Base-by-base conservation (phyloP, 768 basidiomycete genomes). In the Russula virescens region DNA sequence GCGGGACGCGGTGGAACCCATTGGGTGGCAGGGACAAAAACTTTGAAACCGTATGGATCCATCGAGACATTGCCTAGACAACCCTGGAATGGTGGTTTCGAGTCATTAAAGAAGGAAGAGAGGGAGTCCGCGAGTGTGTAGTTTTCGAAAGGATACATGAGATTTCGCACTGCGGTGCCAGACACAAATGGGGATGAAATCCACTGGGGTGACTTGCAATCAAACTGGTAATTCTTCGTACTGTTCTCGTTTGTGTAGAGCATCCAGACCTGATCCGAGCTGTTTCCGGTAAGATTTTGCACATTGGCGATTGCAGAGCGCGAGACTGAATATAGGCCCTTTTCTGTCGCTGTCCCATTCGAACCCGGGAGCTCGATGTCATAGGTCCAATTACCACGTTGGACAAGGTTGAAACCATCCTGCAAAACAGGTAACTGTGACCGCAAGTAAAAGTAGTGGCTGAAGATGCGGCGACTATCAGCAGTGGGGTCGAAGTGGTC, bases 401-500 rank as follows among this genome's bases (percentile, higher is more conserved):
- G 85, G 18, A 87, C 86, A n/a, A 96, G 81, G 70, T 88, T 81
- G 69, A 86, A 91, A 3, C 94, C 94, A 68, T 97, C 94, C 72
- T 91, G 91, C 13, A 96, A 79, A 3, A 89, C 80, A 25, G 79
- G 82, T 73, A 88, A 96, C 16, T 78, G 74, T 7, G 72, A 72
- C 34, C 94, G 87, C 42, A 96, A 78, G 69, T 83, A 79, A 60
- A 87, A 73, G 76, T 91, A 87, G 57, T 89, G 90, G 19, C 83
- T 72, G 69, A 91, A 85, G 61, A 91, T 70, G 60, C 92, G 86
- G 43, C 89, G 83, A 43, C 81, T 80, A 69, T 90, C 86, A 14
- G 86, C 76, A 2, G 94, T 95, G 28, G 93, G 92, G 73, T 97
- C 94, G 72, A 96, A 96, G 72, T 97, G 94, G 69, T 97, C 94